These are phyloP conservation scores for Dendryphion nanum DNA, from an alignment of 2,329 filamentous ascomycete species.

Conservation along the genomic window DNA sequence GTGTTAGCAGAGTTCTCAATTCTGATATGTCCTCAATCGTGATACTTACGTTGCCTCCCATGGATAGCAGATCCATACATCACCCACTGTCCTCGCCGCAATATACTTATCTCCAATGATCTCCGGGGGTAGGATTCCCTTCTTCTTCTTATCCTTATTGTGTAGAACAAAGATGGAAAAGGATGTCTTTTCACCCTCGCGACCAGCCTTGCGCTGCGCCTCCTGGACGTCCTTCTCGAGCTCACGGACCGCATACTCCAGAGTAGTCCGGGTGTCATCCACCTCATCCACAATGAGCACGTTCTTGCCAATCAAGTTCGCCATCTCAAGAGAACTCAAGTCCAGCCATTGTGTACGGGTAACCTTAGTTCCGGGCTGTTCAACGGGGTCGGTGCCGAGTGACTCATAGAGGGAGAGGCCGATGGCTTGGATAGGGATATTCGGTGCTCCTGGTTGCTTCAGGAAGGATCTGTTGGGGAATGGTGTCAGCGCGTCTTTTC, in stretches of 20 bases:
- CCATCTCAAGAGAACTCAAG: constrained; percentile 80
- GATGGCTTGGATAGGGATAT: constrained; percentile 99
- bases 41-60: constrained; percentile 81
- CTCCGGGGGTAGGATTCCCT: constrained; percentile 75
- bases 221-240: constrained; percentile 89
- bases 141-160: constrained; percentile 98
- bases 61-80: constrained; percentile 98
- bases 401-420: constrained; percentile 95
- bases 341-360: constrained; percentile 99
- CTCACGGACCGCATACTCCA: constrained; percentile 91
- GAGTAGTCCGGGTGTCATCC: constrained; percentile 89
- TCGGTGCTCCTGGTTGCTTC: constrained; percentile 79
- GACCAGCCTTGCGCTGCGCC: constrained; percentile 71
- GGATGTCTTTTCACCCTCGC: constrained; percentile 70
- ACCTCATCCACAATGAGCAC: constrained; percentile 94
- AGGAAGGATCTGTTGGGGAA: constrained; percentile 69
- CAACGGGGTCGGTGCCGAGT: constrained; percentile 65
- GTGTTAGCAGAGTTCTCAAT: constrained; percentile 17
- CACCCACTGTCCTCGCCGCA: constrained; percentile 83
- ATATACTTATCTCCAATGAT: constrained; percentile 78
- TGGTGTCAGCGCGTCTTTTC: constrained; percentile 9
- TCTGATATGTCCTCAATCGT: background rate
- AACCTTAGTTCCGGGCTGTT: constrained; percentile 86
- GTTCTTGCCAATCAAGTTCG: constrained; percentile 85
- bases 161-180: constrained; percentile 97